These are phyloP conservation scores for Magnolia kwangsiensis DNA, from an alignment of 164 flowering plant genomes.

Conservation along the genomic window DNA sequence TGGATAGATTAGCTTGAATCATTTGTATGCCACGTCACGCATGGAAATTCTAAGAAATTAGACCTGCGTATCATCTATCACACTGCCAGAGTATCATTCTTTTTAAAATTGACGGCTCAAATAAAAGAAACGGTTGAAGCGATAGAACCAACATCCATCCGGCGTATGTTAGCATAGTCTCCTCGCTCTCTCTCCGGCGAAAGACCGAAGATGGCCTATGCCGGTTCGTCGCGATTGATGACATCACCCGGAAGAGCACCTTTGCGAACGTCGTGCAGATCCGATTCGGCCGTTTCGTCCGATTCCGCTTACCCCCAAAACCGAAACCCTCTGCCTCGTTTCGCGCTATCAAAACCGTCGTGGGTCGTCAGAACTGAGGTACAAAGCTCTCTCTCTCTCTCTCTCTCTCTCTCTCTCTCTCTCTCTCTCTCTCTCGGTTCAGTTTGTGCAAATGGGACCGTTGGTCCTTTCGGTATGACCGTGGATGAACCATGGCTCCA, in stretches of 20 bases:
- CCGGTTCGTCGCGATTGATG: not conserved
- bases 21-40: too few relatives aligned
- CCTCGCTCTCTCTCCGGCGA: too few relatives aligned
- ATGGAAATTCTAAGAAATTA: too few relatives aligned
- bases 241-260: not conserved
- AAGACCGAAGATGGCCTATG: not conserved
- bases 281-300: constrained; percentile 9
- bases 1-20: too few relatives aligned
- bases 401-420: not conserved
- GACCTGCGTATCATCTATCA: too few relatives aligned
- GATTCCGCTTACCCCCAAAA: not conserved
- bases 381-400: not conserved
- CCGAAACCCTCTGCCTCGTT: constrained; percentile 15
- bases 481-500: not conserved
- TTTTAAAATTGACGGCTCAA: too few relatives aligned
- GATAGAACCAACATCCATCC: too few relatives aligned
- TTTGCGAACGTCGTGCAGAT: constrained; percentile 3
- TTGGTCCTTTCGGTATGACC: not conserved
- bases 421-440: not conserved
- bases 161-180: too few relatives aligned
- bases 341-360: constrained; percentile 41
- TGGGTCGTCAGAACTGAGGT: constrained; percentile 71
- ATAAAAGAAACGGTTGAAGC: too few relatives aligned
- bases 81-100: too few relatives aligned
- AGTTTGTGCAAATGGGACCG: not conserved